Evolutionary conservation across 2,329 filamentous ascomycete species (phyloP).

Genomic region (Thyridium curvatum): DNA sequence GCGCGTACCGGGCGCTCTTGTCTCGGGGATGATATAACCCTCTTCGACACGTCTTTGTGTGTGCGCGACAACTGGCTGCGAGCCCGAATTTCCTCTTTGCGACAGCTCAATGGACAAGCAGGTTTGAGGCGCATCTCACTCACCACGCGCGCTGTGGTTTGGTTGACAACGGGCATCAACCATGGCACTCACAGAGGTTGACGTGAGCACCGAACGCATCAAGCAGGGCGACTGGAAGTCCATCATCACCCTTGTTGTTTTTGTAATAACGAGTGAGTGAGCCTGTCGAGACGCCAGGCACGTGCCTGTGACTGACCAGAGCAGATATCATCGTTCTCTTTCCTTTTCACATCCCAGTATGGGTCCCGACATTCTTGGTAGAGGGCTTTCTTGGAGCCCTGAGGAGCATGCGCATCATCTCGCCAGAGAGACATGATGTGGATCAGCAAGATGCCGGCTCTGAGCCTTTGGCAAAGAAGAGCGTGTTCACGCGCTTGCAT

Average conservation of each 20-base stretch:
- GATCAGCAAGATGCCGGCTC: conserved; percentile 10
- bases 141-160: too few species aligned
- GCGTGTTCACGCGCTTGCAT: conserved; percentile 38
- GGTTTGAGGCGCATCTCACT: too few species aligned
- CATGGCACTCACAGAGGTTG: conserved; percentile 3
- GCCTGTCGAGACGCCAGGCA: not conserved
- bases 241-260: conserved; percentile 64
- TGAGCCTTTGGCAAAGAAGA: conserved; percentile 19
- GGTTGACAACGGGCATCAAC: too few species aligned
- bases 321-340: conserved; percentile 64
- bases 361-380: conserved; percentile 44
- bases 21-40: too few species aligned
- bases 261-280: conserved; percentile 62
- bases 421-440: conserved; percentile 24
- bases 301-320: too few species aligned
- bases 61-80: too few species aligned
- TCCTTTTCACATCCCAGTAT: conserved; percentile 60
- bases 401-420: conserved; percentile 42
- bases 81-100: too few species aligned
- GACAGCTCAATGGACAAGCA: too few species aligned
- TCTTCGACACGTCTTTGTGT: too few species aligned
- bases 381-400: conserved; percentile 37
- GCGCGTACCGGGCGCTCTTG: too few species aligned
- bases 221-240: conserved; percentile 61
- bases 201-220: conserved; percentile 49